Percentiles rank a stretch among this genome's conserved stretches.
Evolutionary conservation across 768 basidiomycete species (phyloP).

Genomic region (Astraeus odoratus): DNA sequence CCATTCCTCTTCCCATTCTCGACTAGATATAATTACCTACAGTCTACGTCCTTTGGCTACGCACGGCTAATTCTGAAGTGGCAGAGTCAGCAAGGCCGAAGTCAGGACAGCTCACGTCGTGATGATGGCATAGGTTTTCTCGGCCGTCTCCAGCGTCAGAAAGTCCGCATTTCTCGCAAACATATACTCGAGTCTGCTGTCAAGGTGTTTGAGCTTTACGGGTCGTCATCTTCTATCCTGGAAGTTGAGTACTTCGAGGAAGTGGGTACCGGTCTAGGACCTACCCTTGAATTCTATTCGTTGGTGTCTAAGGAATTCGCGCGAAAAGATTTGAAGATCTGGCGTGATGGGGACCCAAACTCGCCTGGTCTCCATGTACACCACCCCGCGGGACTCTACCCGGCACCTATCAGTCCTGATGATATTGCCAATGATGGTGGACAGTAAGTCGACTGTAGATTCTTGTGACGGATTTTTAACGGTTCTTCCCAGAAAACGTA

Average conservation of each 20-base stretch:
- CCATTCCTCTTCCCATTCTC: slow-evolving; percentile 99
- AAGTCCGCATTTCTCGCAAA: slow-evolving; percentile 92
- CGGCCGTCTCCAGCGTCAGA: slow-evolving; percentile 88
- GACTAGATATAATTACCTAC: slow-evolving; percentile 93
- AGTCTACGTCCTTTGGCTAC: slow-evolving; percentile 97
- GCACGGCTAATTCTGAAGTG: slow-evolving; percentile 92
- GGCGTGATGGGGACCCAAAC: slow-evolving; percentile 77
- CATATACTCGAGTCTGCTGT: slow-evolving; percentile 94
- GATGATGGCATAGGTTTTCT: slow-evolving; percentile 92
- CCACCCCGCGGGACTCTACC: slow-evolving; percentile 83
- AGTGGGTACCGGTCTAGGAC: slow-evolving; percentile 95
- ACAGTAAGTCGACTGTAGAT: slow-evolving; percentile 44
- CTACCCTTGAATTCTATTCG: slow-evolving; percentile 98
- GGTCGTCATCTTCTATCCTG: slow-evolving; percentile 86
- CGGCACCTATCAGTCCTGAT: slow-evolving; percentile 68
- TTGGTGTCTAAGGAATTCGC: slow-evolving; percentile 95
- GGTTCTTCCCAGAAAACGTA: slow-evolving; percentile 54
- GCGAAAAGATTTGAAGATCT: slow-evolving; percentile 77
- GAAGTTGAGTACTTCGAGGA: slow-evolving; percentile 99
- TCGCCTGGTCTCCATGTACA: slow-evolving; percentile 66
- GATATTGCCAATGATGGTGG: slow-evolving; percentile 68
- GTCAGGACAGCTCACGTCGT: slow-evolving; percentile 71
- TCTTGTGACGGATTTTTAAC: not conserved
- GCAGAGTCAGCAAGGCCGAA: slow-evolving; percentile 81
- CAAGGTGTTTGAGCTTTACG: slow-evolving; percentile 95